A percentile compares a stretch with the other conserved stretches of the same genome.
phyloP scores from a whole-genome alignment of 2,329 filamentous ascomycete genomes.

The Penicillium sp. region DNA sequence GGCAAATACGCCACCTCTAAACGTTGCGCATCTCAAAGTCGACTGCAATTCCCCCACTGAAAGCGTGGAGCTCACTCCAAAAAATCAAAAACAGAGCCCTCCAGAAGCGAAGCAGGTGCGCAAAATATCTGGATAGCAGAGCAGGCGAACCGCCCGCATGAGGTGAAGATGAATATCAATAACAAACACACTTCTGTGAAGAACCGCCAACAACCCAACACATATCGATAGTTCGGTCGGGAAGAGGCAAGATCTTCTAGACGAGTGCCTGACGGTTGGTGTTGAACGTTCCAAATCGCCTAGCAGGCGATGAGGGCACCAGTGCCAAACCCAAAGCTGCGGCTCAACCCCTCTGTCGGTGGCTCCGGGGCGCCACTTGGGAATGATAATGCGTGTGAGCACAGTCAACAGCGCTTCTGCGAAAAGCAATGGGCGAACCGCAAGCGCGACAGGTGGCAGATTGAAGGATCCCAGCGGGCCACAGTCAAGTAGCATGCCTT shows the following conservation, averaged over 20 bases:
- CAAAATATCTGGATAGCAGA: background rate
- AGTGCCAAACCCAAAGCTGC: slow-evolving; percentile 23
- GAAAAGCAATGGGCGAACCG: slow-evolving; percentile 7
- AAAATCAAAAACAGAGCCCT: too few relatives aligned
- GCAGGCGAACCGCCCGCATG: slow-evolving; percentile 15
- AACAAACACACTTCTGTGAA: slow-evolving; percentile 12
- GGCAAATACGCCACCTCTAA: slow-evolving; percentile 17
- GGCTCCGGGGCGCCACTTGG: slow-evolving; percentile 11
- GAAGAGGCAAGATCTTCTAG: slow-evolving; percentile 20
- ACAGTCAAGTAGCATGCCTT: slow-evolving; percentile 9
- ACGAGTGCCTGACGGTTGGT: slow-evolving; percentile 9
- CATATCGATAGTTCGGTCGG: slow-evolving; percentile 17
- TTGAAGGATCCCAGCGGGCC: slow-evolving; percentile 6
- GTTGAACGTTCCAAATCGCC: slow-evolving; percentile 13
- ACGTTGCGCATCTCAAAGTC: slow-evolving; percentile 17
- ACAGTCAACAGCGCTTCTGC: slow-evolving; percentile 17
- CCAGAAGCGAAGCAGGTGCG: slow-evolving; percentile 4
- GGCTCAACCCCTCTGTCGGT: slow-evolving; percentile 27
- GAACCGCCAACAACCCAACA: slow-evolving; percentile 13
- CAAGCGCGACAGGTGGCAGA: slow-evolving; percentile 10
- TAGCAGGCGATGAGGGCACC: slow-evolving; percentile 12
- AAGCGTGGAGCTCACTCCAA: slow-evolving; percentile 1
- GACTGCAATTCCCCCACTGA: slow-evolving; percentile 9
- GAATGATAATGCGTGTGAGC: slow-evolving; percentile 8
- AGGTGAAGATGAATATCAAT: slow-evolving; percentile 25